A percentile compares a stretch with the other conserved stretches of the same genome.
Conservation (phyloP, 23 red algal species). For the Agarophyton chilense region DNA sequence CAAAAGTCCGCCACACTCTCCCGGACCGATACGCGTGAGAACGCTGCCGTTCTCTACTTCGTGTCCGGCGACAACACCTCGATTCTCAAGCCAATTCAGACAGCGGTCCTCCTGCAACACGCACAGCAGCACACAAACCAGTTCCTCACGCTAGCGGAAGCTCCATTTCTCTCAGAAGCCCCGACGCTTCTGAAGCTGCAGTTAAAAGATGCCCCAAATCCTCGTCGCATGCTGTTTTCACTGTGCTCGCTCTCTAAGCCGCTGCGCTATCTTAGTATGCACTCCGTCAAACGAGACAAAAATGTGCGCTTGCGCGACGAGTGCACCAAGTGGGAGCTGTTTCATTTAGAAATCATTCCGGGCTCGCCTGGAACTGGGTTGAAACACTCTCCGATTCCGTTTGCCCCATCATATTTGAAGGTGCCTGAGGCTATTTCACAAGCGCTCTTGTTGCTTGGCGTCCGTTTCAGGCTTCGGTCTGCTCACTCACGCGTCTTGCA, state of each 20-base stretch:
- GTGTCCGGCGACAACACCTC: constrained; percentile 29
- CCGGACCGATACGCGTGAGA: not conserved
- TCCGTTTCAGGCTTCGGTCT: constrained; percentile 44
- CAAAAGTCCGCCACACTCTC: not conserved
- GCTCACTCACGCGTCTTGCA: constrained; percentile 33
- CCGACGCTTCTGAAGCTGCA: constrained; percentile 42
- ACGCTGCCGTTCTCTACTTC: constrained; percentile 4
- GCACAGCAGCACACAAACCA: not conserved
- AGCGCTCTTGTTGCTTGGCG: constrained; percentile 37
- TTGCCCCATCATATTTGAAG: not conserved
- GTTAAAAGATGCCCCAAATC: not conserved
- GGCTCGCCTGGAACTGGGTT: constrained; percentile 29
- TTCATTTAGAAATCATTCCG: constrained; percentile 63
- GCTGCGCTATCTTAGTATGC: constrained; percentile 10
- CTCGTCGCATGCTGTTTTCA: constrained; percentile 46
- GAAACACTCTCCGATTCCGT: not conserved
- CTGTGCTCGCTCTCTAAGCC: not conserved
- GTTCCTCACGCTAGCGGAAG: constrained; percentile 24
- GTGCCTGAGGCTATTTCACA: constrained; percentile 36
- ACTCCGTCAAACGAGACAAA: not conserved
- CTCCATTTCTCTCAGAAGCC: not conserved
- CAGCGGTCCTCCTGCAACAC: not conserved
- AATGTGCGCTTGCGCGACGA: not conserved
- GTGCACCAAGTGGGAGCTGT: constrained; percentile 42
- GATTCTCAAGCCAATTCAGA: constrained; percentile 2